Evolutionary conservation across 1,284 basidiomycete species (phyloP).

Genomic region (Ustilago xerochloae): DNA sequence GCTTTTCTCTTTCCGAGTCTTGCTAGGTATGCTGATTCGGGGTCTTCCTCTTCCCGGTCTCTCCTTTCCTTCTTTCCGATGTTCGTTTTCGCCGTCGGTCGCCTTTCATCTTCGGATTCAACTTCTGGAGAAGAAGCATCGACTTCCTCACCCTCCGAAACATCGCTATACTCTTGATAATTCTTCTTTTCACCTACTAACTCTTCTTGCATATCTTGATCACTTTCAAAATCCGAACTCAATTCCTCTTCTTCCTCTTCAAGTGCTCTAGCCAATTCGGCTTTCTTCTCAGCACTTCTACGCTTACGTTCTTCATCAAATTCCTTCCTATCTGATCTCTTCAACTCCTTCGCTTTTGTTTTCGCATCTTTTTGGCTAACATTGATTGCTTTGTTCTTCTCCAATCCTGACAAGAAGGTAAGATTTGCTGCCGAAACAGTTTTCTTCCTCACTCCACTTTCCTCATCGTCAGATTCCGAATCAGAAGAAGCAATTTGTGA

Average conservation of each 20-base stretch:
- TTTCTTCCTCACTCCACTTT: constrained; percentile 13
- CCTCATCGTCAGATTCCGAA: constrained; percentile 5
- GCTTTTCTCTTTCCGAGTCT: constrained; percentile 41
- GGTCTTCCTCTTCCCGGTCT: constrained; percentile 24
- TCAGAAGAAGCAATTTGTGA: constrained; percentile 31
- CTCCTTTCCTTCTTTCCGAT: constrained; percentile 19
- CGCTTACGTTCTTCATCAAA: constrained; percentile 31
- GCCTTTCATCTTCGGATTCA: constrained; percentile 2
- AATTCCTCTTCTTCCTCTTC: constrained; percentile 17
- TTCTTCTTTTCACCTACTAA: constrained; percentile 41
- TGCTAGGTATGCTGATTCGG: constrained; percentile 53
- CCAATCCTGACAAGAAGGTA: constrained; percentile 27
- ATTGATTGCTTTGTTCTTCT: constrained; percentile 28
- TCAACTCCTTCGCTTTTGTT: constrained; percentile 35
- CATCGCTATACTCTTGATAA: constrained; percentile 44
- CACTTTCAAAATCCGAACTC: constrained; percentile 19
- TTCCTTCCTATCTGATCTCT: constrained; percentile 20
- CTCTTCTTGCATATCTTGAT: neutral
- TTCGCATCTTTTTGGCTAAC: constrained; percentile 42
- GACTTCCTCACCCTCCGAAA: constrained; percentile 46
- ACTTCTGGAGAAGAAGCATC: constrained; percentile 15
- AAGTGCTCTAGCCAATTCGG: constrained; percentile 82
- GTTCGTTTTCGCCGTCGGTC: neutral
- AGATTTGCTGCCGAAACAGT: constrained; percentile 43
- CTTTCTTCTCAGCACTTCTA: constrained; percentile 60